Evolutionary conservation across 371 early-diverging fungal genomes (phyloP).

Genomic region (Saksenaea oblongispora): DNA sequence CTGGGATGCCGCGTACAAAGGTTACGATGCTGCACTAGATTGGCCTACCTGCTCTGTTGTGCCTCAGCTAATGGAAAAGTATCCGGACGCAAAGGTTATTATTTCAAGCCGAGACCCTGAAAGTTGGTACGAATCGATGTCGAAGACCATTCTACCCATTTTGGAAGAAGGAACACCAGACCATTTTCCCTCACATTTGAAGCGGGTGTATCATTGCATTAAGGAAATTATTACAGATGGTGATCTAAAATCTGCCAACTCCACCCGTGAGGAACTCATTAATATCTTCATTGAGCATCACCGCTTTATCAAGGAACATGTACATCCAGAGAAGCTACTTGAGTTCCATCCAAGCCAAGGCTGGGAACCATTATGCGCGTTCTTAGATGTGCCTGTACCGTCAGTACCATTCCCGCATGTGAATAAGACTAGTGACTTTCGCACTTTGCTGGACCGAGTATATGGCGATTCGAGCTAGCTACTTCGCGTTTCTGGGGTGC

Average conservation of each 20-base stretch:
- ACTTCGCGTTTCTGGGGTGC: no score
- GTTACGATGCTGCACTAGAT: constrained; percentile 18
- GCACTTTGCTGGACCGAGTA: neutral
- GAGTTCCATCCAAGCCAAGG: constrained; percentile 12
- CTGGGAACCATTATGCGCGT: constrained; percentile 18
- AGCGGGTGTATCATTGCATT: neutral
- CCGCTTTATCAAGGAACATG: constrained; percentile 7
- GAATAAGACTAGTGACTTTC: constrained; percentile 9
- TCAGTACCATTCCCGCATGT: constrained; percentile 8
- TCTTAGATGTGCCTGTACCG: constrained; percentile 15
- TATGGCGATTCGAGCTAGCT: neutral
- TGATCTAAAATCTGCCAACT: neutral
- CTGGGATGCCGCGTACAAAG: constrained; percentile 14
- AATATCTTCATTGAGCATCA: constrained; percentile 13
- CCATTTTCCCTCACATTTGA: neutral
- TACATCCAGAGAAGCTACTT: constrained; percentile 19
- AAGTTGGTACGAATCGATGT: constrained; percentile 10
- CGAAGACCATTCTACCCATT: constrained; percentile 4
- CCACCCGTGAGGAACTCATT: neutral
- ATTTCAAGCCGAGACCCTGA: constrained; percentile 10
- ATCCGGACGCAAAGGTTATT: neutral
- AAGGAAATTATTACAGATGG: neutral
- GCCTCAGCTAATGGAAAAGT: neutral
- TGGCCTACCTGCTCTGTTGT: constrained; percentile 14
- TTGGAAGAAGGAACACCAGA: neutral